These are phyloP conservation scores for Blastomyces silverae DNA, from an alignment of 2,329 filamentous ascomycete genomes.

Conservation along the genomic window DNA sequence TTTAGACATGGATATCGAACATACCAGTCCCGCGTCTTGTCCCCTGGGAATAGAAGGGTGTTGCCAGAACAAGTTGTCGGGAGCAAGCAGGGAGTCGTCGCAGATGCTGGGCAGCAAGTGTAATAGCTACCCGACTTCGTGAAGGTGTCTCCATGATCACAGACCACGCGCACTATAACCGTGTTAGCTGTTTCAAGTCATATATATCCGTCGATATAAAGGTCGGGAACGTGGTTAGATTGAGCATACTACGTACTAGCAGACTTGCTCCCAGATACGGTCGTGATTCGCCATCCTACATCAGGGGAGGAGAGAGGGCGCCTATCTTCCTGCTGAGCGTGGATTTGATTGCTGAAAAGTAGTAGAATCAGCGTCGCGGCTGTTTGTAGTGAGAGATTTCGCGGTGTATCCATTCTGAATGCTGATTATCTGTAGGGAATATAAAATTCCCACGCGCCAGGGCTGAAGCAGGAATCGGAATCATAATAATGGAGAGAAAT, in stretches of 20 bases:
- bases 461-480: background rate
- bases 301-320: background rate
- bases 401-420: background rate
- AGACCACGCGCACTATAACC: slow-evolving; percentile 3
- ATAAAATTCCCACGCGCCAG: background rate
- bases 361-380: slow-evolving; percentile 1
- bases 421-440: background rate
- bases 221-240: background rate
- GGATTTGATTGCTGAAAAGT: background rate
- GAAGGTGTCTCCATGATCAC: slow-evolving; percentile 2
- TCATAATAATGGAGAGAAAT: background rate
- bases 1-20: background rate
- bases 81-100: background rate
- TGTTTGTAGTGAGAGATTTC: background rate
- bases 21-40: slow-evolving; percentile 7
- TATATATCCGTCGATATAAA: background rate
- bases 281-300: slow-evolving; percentile 11
- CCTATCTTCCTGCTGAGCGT: slow-evolving; percentile 1
- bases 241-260: slow-evolving; percentile 7
- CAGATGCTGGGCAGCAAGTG: slow-evolving; percentile 12
- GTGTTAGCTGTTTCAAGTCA: background rate
- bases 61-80: slow-evolving; percentile 9
- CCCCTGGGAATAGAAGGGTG: slow-evolving; percentile 7
- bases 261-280: slow-evolving; percentile 6
- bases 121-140: slow-evolving; percentile 11